Evolutionary conservation across 2,329 filamentous ascomycete species (phyloP).

Genomic region (Trichoderma breve): DNA sequence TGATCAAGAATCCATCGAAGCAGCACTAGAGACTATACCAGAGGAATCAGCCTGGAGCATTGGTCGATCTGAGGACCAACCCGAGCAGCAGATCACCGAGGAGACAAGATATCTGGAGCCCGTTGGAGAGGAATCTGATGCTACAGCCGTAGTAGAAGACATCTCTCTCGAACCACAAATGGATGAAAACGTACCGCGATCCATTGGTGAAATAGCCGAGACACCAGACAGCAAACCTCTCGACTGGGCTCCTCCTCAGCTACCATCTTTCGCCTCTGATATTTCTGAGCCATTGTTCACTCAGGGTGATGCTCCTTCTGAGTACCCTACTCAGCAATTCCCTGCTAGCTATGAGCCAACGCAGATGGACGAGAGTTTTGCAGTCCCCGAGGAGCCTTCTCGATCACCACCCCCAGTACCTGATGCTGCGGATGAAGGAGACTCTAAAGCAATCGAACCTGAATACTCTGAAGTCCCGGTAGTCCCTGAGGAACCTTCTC

Average conservation of each 20-base stretch:
- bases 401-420: background rate
- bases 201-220: background rate
- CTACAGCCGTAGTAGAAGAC: background rate
- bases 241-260: background rate
- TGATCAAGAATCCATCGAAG: background rate
- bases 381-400: background rate
- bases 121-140: background rate
- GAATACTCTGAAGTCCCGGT: slow-evolving; percentile 25
- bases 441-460: background rate
- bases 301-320: slow-evolving; percentile 29
- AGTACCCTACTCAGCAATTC: slow-evolving; percentile 27
- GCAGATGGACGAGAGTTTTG: slow-evolving; percentile 26
- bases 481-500: background rate
- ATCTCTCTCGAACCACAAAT: background rate
- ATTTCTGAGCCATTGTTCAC: slow-evolving; percentile 35
- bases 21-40: background rate
- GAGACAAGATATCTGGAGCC: background rate
- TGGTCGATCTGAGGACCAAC: background rate
- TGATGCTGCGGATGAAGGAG: background rate
- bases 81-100: background rate
- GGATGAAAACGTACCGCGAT: background rate
- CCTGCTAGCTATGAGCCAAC: slow-evolving; percentile 25
- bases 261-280: slow-evolving; percentile 24
- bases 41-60: background rate
- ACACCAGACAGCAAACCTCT: background rate